Evolutionary conservation across 78 protist species (phyloP).

Genomic region (Dictyostelium brefeldianum): DNA sequence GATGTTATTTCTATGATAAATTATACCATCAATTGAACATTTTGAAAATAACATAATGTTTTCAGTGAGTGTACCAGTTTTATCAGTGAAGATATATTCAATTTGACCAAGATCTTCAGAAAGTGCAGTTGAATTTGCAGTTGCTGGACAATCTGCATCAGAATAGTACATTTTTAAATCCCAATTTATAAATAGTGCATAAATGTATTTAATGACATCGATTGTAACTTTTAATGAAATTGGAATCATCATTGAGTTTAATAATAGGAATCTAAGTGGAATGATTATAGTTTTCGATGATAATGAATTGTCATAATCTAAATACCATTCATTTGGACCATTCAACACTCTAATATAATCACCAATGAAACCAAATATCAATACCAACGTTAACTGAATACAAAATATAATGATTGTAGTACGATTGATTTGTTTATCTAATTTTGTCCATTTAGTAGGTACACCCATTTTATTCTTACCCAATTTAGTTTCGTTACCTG

Average conservation of each 20-base stretch:
- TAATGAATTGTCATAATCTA: neutral
- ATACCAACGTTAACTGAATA: conserved; percentile 76
- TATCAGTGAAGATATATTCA: conserved; percentile 92
- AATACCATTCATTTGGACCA: conserved; percentile 7
- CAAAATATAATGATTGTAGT: conserved; percentile 75
- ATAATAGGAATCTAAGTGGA: conserved; percentile 71
- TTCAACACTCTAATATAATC: neutral
- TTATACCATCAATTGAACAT: conserved; percentile 63
- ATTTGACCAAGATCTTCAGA: conserved; percentile 96
- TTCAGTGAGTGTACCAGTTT: conserved; percentile 91
- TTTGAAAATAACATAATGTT: conserved; percentile 83
- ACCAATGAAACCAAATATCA: conserved; percentile 86
- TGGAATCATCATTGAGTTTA: conserved; percentile 91
- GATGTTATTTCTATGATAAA: conserved; percentile 29
- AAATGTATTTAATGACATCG: conserved; percentile 85
- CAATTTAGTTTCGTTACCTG: conserved; percentile 93
- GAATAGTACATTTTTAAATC: conserved; percentile 87
- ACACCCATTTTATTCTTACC: conserved; percentile 84
- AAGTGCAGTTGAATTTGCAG: conserved; percentile 85
- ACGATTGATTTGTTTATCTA: conserved; percentile 80
- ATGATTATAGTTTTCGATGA: conserved; percentile 36
- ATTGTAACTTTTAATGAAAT: conserved; percentile 92
- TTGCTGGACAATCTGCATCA: conserved; percentile 56
- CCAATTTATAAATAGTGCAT: conserved; percentile 87
- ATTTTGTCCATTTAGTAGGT: conserved; percentile 87